A percentile compares a stretch with the other conserved stretches of the same genome.
These are phyloP conservation scores for Globisporangium yorkense DNA, from an alignment of 352 stramenopile genomes.

Conservation along the genomic window DNA sequence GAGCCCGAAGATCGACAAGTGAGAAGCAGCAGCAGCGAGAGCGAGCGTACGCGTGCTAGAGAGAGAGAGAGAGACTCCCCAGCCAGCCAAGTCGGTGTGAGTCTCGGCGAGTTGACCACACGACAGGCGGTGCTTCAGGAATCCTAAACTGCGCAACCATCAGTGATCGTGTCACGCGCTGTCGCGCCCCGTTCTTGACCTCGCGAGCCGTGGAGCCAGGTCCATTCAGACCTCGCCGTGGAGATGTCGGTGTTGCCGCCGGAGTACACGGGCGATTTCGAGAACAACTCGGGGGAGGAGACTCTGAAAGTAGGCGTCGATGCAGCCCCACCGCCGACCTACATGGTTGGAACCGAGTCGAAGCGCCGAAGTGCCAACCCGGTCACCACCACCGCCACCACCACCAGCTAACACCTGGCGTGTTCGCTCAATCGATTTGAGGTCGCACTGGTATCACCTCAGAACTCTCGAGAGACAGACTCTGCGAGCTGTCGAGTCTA, in stretches of 20 bases:
- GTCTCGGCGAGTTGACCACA: constrained; percentile 1
- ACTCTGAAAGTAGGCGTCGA: no score
- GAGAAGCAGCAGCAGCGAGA: not conserved
- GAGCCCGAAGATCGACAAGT: constrained; percentile 1
- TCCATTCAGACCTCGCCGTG: no score
- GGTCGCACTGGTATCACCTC: not conserved
- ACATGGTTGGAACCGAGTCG: no score
- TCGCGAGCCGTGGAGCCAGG: no score
- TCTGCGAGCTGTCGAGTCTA: no score
- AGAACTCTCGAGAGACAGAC: not conserved
- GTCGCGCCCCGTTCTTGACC: not conserved
- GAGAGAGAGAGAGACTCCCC: not conserved
- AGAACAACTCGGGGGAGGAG: no score
- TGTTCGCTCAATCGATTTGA: not conserved
- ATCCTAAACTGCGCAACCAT: not conserved
- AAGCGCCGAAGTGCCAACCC: no score
- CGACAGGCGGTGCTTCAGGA: constrained; percentile 1
- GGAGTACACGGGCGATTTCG: no score
- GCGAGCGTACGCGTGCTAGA: not conserved
- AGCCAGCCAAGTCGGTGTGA: not conserved
- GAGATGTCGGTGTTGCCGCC: no score
- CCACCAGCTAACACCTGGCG: no score
- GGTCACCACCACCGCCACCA: no score
- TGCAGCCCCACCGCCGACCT: no score
- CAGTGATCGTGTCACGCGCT: not conserved